phyloP scores from a whole-genome alignment of 1,139 yeast species.

The Geotrichum fermentans region DNA sequence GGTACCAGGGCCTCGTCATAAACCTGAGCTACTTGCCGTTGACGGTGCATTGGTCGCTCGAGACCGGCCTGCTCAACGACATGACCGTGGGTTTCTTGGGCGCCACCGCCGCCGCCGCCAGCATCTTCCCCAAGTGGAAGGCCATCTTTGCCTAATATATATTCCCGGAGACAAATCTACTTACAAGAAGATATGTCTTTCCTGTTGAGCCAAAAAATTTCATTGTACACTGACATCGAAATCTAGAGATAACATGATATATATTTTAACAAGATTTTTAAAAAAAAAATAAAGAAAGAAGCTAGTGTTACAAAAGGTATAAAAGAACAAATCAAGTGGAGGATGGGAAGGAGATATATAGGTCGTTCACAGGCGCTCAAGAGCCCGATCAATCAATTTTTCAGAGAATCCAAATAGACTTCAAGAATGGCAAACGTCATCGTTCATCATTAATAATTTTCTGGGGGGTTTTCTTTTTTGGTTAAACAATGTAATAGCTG shows the following conservation, averaged over 20 bases:
- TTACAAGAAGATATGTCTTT: neutral
- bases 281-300: neutral
- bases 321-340: neutral
- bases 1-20: conserved; percentile 30
- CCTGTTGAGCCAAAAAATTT: too few species aligned
- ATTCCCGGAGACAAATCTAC: neutral
- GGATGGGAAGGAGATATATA: neutral
- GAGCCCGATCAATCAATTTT: too few species aligned
- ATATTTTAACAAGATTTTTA: neutral
- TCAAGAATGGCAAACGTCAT: too few species aligned
- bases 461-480: neutral
- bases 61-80: conserved; percentile 36
- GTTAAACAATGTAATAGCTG: conserved; percentile 14
- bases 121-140: conserved; percentile 28
- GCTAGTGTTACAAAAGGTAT: neutral
- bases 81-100: conserved; percentile 40
- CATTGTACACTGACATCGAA: neutral
- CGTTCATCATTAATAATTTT: too few species aligned
- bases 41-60: conserved; percentile 44
- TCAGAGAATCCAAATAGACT: too few species aligned
- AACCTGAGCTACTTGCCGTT: conserved; percentile 42
- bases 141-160: neutral
- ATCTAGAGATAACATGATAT: neutral
- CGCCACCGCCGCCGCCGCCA: conserved; percentile 35
- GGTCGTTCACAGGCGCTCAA: too few species aligned